These are phyloP conservation scores for Aphanocladium album DNA, from an alignment of 2,329 filamentous ascomycete genomes.

Conservation along the genomic window DNA sequence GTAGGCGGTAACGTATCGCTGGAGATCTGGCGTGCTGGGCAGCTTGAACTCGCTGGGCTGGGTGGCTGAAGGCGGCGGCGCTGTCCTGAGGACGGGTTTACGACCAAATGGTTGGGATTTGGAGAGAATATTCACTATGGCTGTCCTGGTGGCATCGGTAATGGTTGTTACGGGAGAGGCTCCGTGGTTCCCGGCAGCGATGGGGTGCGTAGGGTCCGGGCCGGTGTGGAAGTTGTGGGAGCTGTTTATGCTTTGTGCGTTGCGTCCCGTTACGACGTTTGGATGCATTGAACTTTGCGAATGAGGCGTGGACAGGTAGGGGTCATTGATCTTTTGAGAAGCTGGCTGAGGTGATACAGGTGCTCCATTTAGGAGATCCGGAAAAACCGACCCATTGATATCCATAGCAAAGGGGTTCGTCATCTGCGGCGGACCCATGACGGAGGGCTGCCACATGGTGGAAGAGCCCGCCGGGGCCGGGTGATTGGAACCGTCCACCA, in stretches of 20 bases:
- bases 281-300: constrained; percentile 70
- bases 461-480: constrained; percentile 47
- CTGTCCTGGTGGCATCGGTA: constrained; percentile 58
- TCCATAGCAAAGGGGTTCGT: constrained; percentile 70
- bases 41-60: constrained; percentile 50
- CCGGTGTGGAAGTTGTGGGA: constrained; percentile 58
- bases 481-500: constrained; percentile 76
- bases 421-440: constrained; percentile 65
- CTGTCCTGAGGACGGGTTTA: constrained; percentile 58
- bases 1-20: constrained; percentile 86
- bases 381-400: constrained; percentile 67
- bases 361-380: constrained; percentile 66
- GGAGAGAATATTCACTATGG: constrained; percentile 55
- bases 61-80: constrained; percentile 37
- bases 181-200: constrained; percentile 58
- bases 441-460: constrained; percentile 64
- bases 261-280: constrained; percentile 62
- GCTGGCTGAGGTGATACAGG: constrained; percentile 73
- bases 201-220: constrained; percentile 69
- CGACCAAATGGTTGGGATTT: constrained; percentile 53
- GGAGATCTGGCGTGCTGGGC: constrained; percentile 78
- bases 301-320: constrained; percentile 73
- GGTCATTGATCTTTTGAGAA: constrained; percentile 65
- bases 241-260: constrained; percentile 53
- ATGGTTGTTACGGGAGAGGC: constrained; percentile 58